phyloP scores from a whole-genome alignment of 1,284 basidiomycete species.

The Ustilago loliicola region DNA sequence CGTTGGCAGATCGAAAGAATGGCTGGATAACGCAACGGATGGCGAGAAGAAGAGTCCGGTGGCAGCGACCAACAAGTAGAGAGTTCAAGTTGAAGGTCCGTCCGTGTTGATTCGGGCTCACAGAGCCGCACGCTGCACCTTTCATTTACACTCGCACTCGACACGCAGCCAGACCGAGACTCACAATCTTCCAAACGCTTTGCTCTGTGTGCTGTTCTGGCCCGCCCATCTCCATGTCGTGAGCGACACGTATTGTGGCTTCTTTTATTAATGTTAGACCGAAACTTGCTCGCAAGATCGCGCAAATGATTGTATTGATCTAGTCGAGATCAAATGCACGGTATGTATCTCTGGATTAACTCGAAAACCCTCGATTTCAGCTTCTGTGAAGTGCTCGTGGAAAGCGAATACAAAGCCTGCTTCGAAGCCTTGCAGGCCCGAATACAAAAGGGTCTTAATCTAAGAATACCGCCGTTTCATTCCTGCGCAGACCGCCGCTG shows the following conservation, averaged over 20 bases:
- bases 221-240: neutral
- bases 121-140: conserved; percentile 4
- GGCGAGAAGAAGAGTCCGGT: neutral
- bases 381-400: neutral
- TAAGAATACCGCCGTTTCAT: neutral
- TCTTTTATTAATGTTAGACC: neutral
- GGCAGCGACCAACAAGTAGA: conserved; percentile 1
- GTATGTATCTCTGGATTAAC: neutral
- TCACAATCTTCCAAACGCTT: neutral
- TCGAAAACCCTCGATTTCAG: neutral
- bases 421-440: neutral
- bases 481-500: conserved; percentile 9
- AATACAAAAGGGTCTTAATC: conserved; percentile 4
- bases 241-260: neutral
- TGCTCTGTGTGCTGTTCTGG: neutral
- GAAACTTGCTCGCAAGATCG: too few species aligned
- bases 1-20: neutral
- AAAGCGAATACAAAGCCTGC: neutral
- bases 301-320: too few species aligned
- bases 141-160: neutral
- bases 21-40: neutral
- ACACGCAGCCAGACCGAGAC: conserved; percentile 1
- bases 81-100: conserved; percentile 1
- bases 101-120: neutral
- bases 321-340: neutral